phyloP scores from a whole-genome alignment of 1,284 basidiomycete genomes.

The Pseudomicrostroma phylloplanum region DNA sequence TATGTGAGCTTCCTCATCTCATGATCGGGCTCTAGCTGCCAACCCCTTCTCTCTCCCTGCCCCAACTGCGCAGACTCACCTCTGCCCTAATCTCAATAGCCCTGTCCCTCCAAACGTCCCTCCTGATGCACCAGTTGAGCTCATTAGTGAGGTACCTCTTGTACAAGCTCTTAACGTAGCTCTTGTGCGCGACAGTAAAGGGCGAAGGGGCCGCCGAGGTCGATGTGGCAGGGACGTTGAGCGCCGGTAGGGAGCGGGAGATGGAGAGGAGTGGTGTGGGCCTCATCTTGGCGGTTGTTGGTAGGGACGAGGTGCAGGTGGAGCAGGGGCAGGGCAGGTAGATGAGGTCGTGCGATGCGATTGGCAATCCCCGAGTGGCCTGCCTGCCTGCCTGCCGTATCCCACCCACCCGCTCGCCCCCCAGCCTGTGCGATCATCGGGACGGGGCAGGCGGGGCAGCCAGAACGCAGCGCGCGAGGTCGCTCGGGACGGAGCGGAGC shows the following conservation, averaged over 20 bases:
- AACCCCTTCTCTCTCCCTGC: neutral
- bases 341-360: no score
- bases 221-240: conserved; percentile 5
- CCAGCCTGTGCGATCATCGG: no score
- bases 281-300: conserved; percentile 3
- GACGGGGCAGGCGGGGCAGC: no score
- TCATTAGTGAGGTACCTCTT: conserved; percentile 75
- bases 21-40: neutral
- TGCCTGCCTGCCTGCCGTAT: no score
- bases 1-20: no score
- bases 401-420: no score
- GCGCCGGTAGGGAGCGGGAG: neutral
- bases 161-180: conserved; percentile 87
- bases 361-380: no score
- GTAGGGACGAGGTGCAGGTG: neutral
- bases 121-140: conserved; percentile 77
- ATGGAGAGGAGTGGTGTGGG: conserved; percentile 10
- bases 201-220: conserved; percentile 20
- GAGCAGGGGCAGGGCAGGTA: neutral
- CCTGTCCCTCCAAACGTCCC: conserved; percentile 76
- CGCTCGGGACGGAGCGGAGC: no score
- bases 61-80: conserved; percentile 11
- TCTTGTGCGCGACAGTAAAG: conserved; percentile 71
- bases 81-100: conserved; percentile 80
- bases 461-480: no score